Base-by-base conservation (phyloP, 371 early-diverging fungal genomes). In the Batrachochytrium dendrobatidis region DNA sequence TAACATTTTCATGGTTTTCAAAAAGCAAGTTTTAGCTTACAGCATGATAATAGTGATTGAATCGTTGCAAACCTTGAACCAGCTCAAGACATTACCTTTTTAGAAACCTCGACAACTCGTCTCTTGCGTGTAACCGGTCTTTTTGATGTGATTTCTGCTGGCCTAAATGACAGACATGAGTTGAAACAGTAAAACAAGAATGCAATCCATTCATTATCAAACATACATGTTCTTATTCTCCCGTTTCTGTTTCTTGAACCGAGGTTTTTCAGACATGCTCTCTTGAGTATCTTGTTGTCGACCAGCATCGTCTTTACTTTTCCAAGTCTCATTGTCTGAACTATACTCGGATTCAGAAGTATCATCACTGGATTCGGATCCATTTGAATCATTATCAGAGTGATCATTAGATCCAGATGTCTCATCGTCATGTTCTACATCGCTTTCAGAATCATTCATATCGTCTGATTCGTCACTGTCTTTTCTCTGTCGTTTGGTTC, bases 131-230 rank as follows among this genome's bases (percentile, higher is more conserved):
- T 68, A 0, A 92, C 92, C 3, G 89, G 85, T 25, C 79, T 76
- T 66, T 92, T 92, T 20, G 89, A 86, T 50, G 89, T 81, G 58
- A 89, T 73, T 64, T 89, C 87, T 68, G 84, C 78, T 0, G 91
- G 92, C 65, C 84, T 88, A 58, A 39, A n/a, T 15, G 39, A 39
- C 15, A 39, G 2, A 2, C 10, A 59, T 6, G 3, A 25, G 12
- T 12, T 20, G 46, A 32, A 8, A 48, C 26, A 29, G 39, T 15
- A n/a, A 39, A n/a, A n/a, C n/a, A 12, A 39, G 39, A 12, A 39
- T 39, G 12, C 39, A n/a, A n/a, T n/a, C 39, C 39, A n/a, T 0
- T 0, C 34, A 12, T 30, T 1, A 22, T 7, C 3, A 29, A 5
- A 55, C 51, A 45, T 28, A 60, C 64, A 62, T 61, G 60, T 74